Evolutionary conservation across 2,329 filamentous ascomycete species (phyloP).

Genomic region (Coleophoma eucalyptorum): DNA sequence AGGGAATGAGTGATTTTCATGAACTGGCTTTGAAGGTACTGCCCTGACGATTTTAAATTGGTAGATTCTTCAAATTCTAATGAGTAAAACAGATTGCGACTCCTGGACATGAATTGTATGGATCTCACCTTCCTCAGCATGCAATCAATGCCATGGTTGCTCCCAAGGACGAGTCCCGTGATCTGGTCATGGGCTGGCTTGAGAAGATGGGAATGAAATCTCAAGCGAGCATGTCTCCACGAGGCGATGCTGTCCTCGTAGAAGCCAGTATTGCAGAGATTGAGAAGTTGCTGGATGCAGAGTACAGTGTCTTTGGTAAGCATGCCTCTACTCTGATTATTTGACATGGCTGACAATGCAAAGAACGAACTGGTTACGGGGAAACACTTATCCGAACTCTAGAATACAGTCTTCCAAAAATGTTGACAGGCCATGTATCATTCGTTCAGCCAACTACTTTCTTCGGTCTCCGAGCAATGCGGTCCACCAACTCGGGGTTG

Average conservation of each 20-base stretch:
- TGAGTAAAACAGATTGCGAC: conserved; percentile 22
- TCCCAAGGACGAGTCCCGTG: conserved; percentile 46
- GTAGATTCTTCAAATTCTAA: neutral
- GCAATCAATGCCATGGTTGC: conserved; percentile 50
- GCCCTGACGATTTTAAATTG: neutral
- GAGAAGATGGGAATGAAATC: conserved; percentile 41
- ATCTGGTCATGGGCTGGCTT: conserved; percentile 56
- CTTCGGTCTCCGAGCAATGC: conserved; percentile 38
- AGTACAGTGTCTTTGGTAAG: conserved; percentile 48
- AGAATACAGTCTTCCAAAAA: conserved; percentile 37
- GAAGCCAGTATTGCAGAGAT: conserved; percentile 43
- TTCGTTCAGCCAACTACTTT: conserved; percentile 58
- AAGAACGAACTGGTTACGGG: conserved; percentile 14
- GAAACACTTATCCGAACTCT: conserved; percentile 20
- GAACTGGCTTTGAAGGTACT: conserved; percentile 23
- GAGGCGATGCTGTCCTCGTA: conserved; percentile 47
- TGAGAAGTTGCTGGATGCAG: conserved; percentile 49
- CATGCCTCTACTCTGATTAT: conserved; percentile 35
- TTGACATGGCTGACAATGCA: conserved; percentile 2
- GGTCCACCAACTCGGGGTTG: conserved; percentile 15
- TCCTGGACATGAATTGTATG: conserved; percentile 49
- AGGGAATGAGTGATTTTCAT: conserved; percentile 24
- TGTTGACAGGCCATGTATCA: conserved; percentile 54
- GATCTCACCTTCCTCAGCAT: conserved; percentile 45
- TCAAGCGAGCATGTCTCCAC: conserved; percentile 41